A percentile compares a stretch with the other conserved stretches of the same genome.
phyloP scores from a whole-genome alignment of 1,284 basidiomycete genomes.

The Takashimella tepidaria region DNA sequence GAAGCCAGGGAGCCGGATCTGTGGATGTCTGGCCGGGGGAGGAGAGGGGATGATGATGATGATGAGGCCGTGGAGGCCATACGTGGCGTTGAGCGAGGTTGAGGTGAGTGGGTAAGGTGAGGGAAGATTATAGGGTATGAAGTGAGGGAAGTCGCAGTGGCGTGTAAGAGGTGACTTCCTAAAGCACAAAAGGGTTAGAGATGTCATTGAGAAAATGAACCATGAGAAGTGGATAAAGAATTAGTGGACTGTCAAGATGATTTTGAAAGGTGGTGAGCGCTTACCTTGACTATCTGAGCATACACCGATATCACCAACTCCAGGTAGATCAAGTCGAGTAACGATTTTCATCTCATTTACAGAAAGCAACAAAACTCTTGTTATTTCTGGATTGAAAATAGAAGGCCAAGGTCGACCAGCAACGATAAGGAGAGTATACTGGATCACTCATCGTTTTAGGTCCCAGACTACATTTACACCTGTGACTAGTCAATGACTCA shows the following conservation, averaged over 20 bases:
- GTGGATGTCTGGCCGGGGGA: not conserved
- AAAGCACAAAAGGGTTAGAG: not conserved
- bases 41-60: slow-evolving; percentile 1
- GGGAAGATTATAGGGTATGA: slow-evolving; percentile 37
- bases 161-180: slow-evolving; percentile 33
- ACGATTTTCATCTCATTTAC: slow-evolving; percentile 13
- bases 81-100: slow-evolving; percentile 2
- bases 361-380: slow-evolving; percentile 31
- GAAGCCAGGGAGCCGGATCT: slow-evolving; percentile 10
- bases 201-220: not conserved
- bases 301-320: slow-evolving; percentile 33
- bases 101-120: not conserved
- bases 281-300: slow-evolving; percentile 16
- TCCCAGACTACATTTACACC: no score
- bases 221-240: not conserved
- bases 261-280: not conserved
- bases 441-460: no score
- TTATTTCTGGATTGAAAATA: slow-evolving; percentile 40
- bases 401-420: slow-evolving; percentile 41
- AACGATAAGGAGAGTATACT: slow-evolving; percentile 24
- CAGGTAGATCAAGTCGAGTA: slow-evolving; percentile 36
- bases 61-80: not conserved
- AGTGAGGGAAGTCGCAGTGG: slow-evolving; percentile 25
- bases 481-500: slow-evolving; percentile 11
- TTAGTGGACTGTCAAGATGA: no score